A percentile compares a stretch with the other conserved stretches of the same genome.
Conservation (phyloP, 441 rosid species). For the Croton setiger region DNA sequence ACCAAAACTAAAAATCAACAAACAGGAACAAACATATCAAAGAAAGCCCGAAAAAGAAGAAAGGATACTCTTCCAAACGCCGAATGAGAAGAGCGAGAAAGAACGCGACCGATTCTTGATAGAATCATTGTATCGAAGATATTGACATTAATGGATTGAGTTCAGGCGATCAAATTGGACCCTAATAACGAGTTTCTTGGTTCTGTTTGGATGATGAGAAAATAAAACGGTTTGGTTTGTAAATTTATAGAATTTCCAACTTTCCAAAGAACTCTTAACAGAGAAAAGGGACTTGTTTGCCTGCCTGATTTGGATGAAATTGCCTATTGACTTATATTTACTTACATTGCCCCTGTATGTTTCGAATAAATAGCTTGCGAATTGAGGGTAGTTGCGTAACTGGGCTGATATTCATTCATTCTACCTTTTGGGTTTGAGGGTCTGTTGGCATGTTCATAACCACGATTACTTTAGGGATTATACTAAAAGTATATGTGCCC, state of each 20-base stretch:
- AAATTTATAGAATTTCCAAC: background rate
- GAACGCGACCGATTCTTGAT: slow-evolving; percentile 36
- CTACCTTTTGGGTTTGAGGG: too few relatives aligned
- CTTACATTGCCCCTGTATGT: background rate
- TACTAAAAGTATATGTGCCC: too few relatives aligned
- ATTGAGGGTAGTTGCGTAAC: slow-evolving; percentile 1
- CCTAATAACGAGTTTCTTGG: background rate
- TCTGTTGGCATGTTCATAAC: background rate
- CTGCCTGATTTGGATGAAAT: background rate
- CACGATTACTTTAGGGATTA: background rate
- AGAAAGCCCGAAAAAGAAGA: background rate
- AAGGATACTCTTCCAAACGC: slow-evolving; percentile 24
- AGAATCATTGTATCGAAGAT: slow-evolving; percentile 29
- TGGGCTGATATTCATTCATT: too few relatives aligned
- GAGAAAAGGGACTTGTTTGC: background rate
- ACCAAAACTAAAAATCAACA: background rate
- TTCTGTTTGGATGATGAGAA: slow-evolving; percentile 17
- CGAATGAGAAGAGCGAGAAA: slow-evolving; percentile 35
- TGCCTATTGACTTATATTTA: background rate
- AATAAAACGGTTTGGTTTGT: background rate
- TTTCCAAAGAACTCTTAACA: too few relatives aligned
- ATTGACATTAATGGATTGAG: slow-evolving; percentile 19
- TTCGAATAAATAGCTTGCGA: too few relatives aligned
- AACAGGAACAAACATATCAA: background rate
- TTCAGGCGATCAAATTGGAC: background rate